Evolutionary conservation across 2,329 filamentous ascomycete genomes (phyloP), one percentile per base, ranked within the genome.

Genomic region (Penicillium sp.): DNA sequence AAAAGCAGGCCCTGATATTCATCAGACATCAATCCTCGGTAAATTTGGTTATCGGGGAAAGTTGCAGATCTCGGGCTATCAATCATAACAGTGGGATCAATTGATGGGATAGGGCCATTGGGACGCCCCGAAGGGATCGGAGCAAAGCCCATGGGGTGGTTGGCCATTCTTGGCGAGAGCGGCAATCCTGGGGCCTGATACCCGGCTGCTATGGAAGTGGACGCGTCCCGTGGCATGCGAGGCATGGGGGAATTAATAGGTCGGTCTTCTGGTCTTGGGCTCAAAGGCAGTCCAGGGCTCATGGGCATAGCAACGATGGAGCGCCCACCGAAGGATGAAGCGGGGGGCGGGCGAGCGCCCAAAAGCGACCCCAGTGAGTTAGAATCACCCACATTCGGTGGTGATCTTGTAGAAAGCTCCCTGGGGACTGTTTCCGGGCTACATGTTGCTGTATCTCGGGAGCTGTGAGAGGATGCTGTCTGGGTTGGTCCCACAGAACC

Each of bases 1-100:
- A 99, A 80, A 22, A 97, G 77, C 8, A 97, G 81, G 59, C 90
- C 89, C 0, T 93, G 91, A 69, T 91, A 93, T 61, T 96, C 89
- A 0, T 96, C 91, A 0, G 88, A 91, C 5, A 91, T 81, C 22
- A 97, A 82, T 0, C 91, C 91, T 64, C 82, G 88, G 70, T 86
- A 95, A 22, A 96, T 84, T 54, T 79, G 75, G 1, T 42, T 70
- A 51, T 78, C 75, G 9, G 70, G 61, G 26, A 64, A 60, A 6
- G 53, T 53, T 19, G 65, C 59, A 17, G 68, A 67, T 40, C 57
- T 67, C 10, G 71, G 69, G 47, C 68, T 73, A 45, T 75, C 72
- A 41, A 68, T 69, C 53, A 66, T 68, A 19, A 74, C 69, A 17
- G 65, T 59, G 19, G 67, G 63, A 56, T 76, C 73, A 31, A 75